These are phyloP conservation scores for Dichotomocladium elegans DNA, from an alignment of 371 early-diverging fungal species.

Conservation along the genomic window DNA sequence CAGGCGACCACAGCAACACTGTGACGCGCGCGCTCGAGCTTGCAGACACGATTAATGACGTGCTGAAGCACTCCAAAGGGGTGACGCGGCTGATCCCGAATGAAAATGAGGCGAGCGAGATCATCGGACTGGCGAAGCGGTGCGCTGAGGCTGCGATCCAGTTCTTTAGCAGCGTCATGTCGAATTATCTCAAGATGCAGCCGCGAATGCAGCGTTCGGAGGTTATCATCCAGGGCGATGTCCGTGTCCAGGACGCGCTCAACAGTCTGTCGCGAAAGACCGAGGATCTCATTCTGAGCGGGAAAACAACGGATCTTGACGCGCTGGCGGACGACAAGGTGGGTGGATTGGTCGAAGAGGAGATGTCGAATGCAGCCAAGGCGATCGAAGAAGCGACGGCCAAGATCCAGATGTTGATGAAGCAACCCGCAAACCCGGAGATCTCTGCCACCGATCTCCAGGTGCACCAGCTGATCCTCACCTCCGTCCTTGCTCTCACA, in stretches of 20 bases:
- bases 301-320: conserved; percentile 65
- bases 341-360: conserved; percentile 87
- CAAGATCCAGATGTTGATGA: conserved; percentile 76
- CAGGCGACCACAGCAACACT: conserved; percentile 79
- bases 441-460: conserved; percentile 75
- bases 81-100: conserved; percentile 78
- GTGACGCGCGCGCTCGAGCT: conserved; percentile 81
- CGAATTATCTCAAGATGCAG: conserved; percentile 66
- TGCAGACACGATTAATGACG: conserved; percentile 78
- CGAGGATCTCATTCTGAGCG: conserved; percentile 72
- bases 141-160: conserved; percentile 64
- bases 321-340: conserved; percentile 76
- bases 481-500: conserved; percentile 88
- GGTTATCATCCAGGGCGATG: conserved; percentile 68
- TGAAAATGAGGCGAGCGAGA: conserved; percentile 77
- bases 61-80: conserved; percentile 87
- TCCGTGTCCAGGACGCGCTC: conserved; percentile 70
- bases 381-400: conserved; percentile 91
- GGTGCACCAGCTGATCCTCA: conserved; percentile 88
- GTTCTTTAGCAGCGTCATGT: conserved; percentile 88
- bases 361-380: conserved; percentile 89
- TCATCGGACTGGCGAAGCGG: conserved; percentile 64
- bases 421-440: conserved; percentile 68
- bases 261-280: conserved; percentile 70
- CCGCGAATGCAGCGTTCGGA: conserved; percentile 70